Base-by-base conservation (phyloP, 1,284 basidiomycete species). In the Trichosporon sp. region DNA sequence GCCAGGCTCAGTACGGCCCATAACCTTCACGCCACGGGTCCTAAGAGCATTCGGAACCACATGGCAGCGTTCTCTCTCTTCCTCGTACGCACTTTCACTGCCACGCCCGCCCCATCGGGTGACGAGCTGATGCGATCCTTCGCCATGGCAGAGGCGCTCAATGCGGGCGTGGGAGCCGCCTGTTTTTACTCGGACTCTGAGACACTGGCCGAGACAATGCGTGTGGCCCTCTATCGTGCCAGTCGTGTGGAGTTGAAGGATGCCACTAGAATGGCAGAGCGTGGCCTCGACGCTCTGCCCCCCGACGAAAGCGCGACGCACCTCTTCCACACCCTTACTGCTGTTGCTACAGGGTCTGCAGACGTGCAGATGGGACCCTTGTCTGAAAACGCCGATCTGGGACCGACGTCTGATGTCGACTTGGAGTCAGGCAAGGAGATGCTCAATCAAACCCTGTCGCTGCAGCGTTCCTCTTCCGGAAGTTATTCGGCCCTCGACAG, bases 31-130 rank as follows among this genome's bases (percentile, higher is more conserved):
- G 29, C 56, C 1, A 23, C 25, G 8, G 63, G 32, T 0, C 60
- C 63, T 0, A 27, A 32, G 5, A 58, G 63, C 23, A 58, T 65
- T 9, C 63, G 63, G 44, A 65, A 65, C 36, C 63, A 65, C 60
- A 59, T 65, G 56, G 63, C 60, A 1, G 63, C 63, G 13, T 65
- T 61, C 31, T 33, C 29, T 1, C 59, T 65, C 9, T 65, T 65
- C 36, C 60, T 65, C 0, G 34, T 56, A 0, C 59, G 63, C 6
- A 25, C 29, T 1, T 65, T 65, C 27, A 31, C 57, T 1, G 16
- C 33, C 4, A 61, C 60, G 10, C 27, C 32, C 4, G 56, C 16
- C 4, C 59, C 63, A 7, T 52, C 60, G 1, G 56, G 61, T 4
- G 56, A 56, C 21, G 56, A 61, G 49, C 44, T 44, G 21, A 19